phyloP scores from a whole-genome alignment of 169 alveolate species.

The Perkinsus olseni region DNA sequence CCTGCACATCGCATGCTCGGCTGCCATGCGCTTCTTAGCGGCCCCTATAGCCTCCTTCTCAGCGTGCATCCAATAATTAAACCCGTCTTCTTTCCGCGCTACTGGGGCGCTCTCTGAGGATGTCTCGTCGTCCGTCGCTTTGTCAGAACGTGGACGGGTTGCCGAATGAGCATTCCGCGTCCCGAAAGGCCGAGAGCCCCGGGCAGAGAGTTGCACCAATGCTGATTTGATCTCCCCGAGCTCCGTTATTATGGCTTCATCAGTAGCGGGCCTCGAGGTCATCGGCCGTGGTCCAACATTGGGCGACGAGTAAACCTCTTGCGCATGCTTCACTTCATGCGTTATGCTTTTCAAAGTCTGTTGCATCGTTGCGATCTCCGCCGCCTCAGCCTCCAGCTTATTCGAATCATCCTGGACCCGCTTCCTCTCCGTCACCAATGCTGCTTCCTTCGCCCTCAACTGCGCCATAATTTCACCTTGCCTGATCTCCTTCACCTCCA shows the following conservation, averaged over 20 bases:
- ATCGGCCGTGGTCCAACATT: not conserved
- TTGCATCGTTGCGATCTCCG: not conserved
- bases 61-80: not conserved
- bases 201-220: not conserved
- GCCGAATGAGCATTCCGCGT: not conserved
- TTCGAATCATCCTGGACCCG: not conserved
- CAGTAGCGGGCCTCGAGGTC: not conserved
- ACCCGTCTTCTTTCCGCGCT: not conserved
- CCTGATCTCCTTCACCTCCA: not conserved
- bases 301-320: not conserved
- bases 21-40: not conserved
- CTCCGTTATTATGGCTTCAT: not conserved
- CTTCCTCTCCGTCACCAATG: not conserved
- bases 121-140: not conserved
- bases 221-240: not conserved
- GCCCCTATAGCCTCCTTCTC: not conserved
- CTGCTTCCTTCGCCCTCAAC: not conserved
- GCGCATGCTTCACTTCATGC: not conserved
- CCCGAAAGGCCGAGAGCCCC: not conserved
- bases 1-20: not conserved
- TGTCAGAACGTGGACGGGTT: not conserved
- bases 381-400: not conserved
- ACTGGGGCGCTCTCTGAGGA: not conserved
- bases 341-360: not conserved
- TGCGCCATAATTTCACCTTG: not conserved